phyloP scores from a whole-genome alignment of 2,329 filamentous ascomycete genomes.

The Ophiostoma perfectum region DNA sequence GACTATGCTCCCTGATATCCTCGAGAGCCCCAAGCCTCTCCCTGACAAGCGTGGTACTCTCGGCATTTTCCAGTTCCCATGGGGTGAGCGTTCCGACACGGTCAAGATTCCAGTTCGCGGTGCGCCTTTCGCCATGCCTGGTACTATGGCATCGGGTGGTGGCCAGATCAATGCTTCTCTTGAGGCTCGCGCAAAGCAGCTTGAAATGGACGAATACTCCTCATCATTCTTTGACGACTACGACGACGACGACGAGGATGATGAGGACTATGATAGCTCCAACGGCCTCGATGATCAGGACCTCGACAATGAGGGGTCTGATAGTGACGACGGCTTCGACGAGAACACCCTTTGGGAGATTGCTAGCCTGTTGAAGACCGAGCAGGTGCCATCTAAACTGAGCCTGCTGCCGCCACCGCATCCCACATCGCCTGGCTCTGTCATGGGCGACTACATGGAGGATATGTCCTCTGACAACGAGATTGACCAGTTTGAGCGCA shows the following conservation, averaged over 20 bases:
- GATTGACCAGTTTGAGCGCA: constrained; percentile 28
- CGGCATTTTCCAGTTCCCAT: constrained; percentile 61
- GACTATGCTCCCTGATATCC: constrained; percentile 57
- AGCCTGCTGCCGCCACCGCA: constrained; percentile 42
- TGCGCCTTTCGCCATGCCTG: constrained; percentile 42
- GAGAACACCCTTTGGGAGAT: constrained; percentile 61
- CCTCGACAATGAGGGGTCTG: constrained; percentile 30
- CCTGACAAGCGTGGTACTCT: constrained; percentile 54
- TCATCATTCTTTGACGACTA: constrained; percentile 58
- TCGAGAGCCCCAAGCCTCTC: constrained; percentile 56
- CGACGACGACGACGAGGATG: constrained; percentile 45
- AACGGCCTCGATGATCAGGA: constrained; percentile 39
- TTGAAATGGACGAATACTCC: constrained; percentile 40
- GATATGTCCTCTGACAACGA: constrained; percentile 34
- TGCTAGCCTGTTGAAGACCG: constrained; percentile 51
- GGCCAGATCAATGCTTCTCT: constrained; percentile 33
- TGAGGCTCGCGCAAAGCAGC: constrained; percentile 35
- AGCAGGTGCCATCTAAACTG: constrained; percentile 47
- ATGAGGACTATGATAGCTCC: constrained; percentile 24
- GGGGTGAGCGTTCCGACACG: constrained; percentile 58
- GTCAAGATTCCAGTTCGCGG: constrained; percentile 35
- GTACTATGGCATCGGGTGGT: constrained; percentile 46
- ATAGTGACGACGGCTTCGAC: constrained; percentile 51
- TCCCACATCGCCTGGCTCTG: constrained; percentile 26
- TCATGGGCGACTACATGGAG: constrained; percentile 34